Evolutionary conservation across 2,329 filamentous ascomycete species (phyloP).

Genomic region (Xylaria sp.): DNA sequence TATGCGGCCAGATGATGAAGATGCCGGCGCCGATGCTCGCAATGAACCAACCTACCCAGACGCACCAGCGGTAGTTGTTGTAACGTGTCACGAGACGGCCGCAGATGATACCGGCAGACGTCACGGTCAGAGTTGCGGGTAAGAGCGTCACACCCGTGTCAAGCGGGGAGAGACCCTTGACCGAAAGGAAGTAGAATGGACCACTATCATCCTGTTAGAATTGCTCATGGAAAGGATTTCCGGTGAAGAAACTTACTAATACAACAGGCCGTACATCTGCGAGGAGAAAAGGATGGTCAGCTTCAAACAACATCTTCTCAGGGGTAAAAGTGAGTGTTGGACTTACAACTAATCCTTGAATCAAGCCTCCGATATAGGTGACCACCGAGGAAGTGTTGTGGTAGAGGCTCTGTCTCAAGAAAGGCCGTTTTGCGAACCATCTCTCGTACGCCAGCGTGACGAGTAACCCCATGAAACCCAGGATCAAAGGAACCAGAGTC

Average conservation of each 20-base stretch:
- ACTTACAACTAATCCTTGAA: constrained; percentile 20
- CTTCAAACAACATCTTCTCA: not conserved
- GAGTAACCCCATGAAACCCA: constrained; percentile 17
- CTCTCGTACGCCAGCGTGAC: constrained; percentile 17
- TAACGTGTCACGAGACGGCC: constrained; percentile 22
- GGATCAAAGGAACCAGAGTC: constrained; percentile 17
- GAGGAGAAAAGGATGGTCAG: constrained; percentile 5
- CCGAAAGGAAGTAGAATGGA: constrained; percentile 37
- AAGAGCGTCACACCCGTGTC: constrained; percentile 34
- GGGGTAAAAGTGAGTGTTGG: not conserved
- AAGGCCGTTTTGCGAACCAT: constrained; percentile 15
- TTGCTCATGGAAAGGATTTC: not conserved
- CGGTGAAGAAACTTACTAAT: constrained; percentile 22
- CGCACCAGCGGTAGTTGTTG: constrained; percentile 33
- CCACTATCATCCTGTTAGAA: constrained; percentile 14
- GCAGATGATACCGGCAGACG: constrained; percentile 32
- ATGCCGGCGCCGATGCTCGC: constrained; percentile 16
- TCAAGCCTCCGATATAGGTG: constrained; percentile 11
- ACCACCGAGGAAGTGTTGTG: constrained; percentile 15
- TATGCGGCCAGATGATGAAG: constrained; percentile 19
- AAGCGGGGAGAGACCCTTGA: constrained; percentile 32
- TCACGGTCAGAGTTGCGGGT: constrained; percentile 31
- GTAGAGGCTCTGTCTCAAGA: constrained; percentile 18
- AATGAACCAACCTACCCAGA: constrained; percentile 35
- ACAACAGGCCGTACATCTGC: constrained; percentile 24